Conservation (phyloP, 2,329 filamentous ascomycete species). For the Talaromyces marneffei region DNA sequence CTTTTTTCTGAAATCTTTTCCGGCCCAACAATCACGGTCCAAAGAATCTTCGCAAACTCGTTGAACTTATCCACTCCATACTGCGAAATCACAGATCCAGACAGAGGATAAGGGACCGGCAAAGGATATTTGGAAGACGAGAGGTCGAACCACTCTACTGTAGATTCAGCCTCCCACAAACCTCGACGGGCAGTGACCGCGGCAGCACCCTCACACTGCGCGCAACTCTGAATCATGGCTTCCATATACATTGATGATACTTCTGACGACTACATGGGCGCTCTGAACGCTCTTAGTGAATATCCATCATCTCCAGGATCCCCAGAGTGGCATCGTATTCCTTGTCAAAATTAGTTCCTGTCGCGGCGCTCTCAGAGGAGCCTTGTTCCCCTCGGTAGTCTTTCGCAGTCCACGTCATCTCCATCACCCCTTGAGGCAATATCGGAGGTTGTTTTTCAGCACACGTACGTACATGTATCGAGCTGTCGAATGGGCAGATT, state of each 20-base stretch:
- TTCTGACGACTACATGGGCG: not conserved
- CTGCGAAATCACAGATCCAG: not conserved
- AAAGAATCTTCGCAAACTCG: not conserved
- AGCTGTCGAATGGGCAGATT: not conserved
- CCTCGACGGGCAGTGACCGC: not conserved
- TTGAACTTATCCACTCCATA: not conserved
- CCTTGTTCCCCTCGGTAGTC: not conserved
- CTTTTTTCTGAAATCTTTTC: too few relatives aligned
- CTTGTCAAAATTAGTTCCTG: not conserved
- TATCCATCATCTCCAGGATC: not conserved
- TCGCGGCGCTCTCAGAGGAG: not conserved
- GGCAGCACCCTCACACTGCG: not conserved
- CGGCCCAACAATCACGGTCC: not conserved
- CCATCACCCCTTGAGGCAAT: not conserved
- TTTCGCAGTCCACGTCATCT: not conserved
- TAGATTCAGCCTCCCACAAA: not conserved
- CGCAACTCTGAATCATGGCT: not conserved
- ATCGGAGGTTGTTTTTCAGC: not conserved
- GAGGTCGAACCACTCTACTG: not conserved
- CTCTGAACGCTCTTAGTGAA: not conserved
- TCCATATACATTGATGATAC: not conserved
- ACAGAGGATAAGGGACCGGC: not conserved
- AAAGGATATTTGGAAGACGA: not conserved
- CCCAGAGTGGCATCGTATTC: not conserved
- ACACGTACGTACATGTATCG: not conserved